Conservation (phyloP, 2,329 filamentous ascomycete genomes). For the Aspergillus sp. region DNA sequence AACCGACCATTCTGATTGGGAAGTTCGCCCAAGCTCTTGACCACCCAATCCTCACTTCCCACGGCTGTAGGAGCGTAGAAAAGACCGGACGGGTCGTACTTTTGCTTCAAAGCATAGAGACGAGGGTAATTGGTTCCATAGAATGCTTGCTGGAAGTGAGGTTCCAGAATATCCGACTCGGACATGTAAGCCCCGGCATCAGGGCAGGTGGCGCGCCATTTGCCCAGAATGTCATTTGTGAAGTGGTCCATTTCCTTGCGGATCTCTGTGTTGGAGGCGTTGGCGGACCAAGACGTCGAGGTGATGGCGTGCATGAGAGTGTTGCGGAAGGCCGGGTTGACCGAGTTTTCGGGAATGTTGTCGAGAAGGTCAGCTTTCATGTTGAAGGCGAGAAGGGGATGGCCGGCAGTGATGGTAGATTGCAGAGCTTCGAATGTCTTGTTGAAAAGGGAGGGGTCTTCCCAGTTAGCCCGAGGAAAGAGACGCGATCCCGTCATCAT, state of each 20-base stretch:
- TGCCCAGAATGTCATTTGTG: constrained; percentile 12
- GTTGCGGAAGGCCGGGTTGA: constrained; percentile 21
- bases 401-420: constrained; percentile 19
- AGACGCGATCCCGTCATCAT: constrained; percentile 25
- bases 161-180: constrained; percentile 45
- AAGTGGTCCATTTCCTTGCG: constrained; percentile 14
- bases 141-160: constrained; percentile 26
- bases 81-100: constrained; percentile 46
- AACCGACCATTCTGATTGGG: constrained; percentile 36
- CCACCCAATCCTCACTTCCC: constrained; percentile 50
- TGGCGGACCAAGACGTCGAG: constrained; percentile 17
- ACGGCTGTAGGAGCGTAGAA: constrained; percentile 50
- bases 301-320: constrained; percentile 21
- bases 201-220: constrained; percentile 21
- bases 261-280: constrained; percentile 34
- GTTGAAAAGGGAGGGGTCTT: constrained; percentile 18
- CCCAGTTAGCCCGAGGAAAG: constrained; percentile 31
- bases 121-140: constrained; percentile 24
- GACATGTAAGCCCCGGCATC: constrained; percentile 34
- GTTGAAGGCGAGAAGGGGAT: constrained; percentile 27
- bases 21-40: constrained; percentile 25
- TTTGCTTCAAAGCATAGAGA: constrained; percentile 42
- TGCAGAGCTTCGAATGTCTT: constrained; percentile 22
- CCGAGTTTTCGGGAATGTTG: constrained; percentile 11
- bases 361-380: constrained; percentile 22